Evolutionary conservation across 768 basidiomycete species (phyloP).

Genomic region (Mycena floridula): DNA sequence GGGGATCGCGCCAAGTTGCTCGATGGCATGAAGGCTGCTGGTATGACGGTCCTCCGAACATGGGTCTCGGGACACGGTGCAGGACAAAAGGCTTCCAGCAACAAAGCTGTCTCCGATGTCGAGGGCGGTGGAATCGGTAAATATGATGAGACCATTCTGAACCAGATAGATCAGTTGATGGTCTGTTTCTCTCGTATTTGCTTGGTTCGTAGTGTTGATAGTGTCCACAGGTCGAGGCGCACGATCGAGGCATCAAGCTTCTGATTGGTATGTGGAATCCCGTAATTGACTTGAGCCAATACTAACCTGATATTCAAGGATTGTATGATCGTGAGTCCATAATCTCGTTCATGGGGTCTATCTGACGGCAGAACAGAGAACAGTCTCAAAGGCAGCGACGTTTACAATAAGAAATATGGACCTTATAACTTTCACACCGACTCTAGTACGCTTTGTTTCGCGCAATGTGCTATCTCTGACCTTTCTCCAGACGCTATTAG

Average conservation of each 20-base stretch:
- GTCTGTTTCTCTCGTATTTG: conserved; percentile 3
- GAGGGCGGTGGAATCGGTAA: conserved; percentile 26
- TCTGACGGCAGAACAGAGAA: conserved; percentile 17
- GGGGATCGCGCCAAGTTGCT: conserved; percentile 15
- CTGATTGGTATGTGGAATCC: no score
- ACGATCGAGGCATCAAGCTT: conserved; percentile 21
- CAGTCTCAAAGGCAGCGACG: conserved; percentile 24
- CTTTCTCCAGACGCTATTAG: conserved; percentile 18
- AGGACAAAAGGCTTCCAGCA: conserved; percentile 18
- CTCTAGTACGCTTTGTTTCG: conserved; percentile 8
- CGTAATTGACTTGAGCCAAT: no score
- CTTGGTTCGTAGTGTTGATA: neutral
- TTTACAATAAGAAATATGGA: conserved; percentile 28
- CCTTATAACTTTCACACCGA: conserved; percentile 27
- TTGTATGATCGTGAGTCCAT: neutral
- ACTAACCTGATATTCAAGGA: no score
- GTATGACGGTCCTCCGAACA: conserved; percentile 22
- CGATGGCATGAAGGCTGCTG: conserved; percentile 19
- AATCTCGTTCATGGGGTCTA: neutral
- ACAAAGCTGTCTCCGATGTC: conserved; percentile 24
- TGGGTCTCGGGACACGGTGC: conserved; percentile 22
- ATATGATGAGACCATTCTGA: conserved; percentile 29
- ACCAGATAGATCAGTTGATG: conserved; percentile 34
- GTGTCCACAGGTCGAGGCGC: conserved; percentile 21
- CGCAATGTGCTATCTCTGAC: neutral